Conservation (phyloP, 345 rosid genomes). For the Syzygium aromaticum region DNA sequence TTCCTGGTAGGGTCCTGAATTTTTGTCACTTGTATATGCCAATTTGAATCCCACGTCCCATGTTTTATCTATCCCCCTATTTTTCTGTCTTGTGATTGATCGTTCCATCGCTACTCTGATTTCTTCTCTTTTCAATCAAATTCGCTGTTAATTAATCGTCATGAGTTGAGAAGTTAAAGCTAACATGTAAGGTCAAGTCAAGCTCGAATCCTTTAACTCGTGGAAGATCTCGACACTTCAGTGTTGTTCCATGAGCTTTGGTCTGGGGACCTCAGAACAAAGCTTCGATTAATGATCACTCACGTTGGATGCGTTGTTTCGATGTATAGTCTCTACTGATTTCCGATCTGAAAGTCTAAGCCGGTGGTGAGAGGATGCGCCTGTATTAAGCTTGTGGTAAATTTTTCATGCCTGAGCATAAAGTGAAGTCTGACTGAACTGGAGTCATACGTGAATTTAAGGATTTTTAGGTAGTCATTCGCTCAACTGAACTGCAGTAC, state of each 20-base stretch:
- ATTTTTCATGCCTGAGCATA: neutral
- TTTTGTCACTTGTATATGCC: neutral
- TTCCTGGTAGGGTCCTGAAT: neutral
- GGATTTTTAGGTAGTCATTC: neutral
- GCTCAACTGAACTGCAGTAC: neutral
- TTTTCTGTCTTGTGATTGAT: neutral
- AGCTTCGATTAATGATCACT: neutral
- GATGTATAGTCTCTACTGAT: neutral
- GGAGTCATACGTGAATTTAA: neutral
- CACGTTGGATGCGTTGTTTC: neutral
- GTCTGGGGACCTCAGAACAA: neutral
- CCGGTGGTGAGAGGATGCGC: neutral
- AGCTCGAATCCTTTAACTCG: neutral
- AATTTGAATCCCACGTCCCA: neutral
- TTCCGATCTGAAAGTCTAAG: neutral
- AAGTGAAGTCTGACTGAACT: neutral
- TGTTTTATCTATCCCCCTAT: neutral
- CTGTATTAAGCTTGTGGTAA: neutral
- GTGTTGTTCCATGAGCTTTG: neutral
- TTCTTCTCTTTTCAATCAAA: neutral
- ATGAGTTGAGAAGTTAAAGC: neutral
- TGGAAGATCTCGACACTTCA: neutral
- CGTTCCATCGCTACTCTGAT: neutral
- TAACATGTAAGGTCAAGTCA: neutral
- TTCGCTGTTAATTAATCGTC: neutral